A percentile compares a stretch with the other conserved stretches of the same genome.
Conservation (phyloP, 1,284 basidiomycete genomes). For the Cutaneotrichosporon sp. region DNA sequence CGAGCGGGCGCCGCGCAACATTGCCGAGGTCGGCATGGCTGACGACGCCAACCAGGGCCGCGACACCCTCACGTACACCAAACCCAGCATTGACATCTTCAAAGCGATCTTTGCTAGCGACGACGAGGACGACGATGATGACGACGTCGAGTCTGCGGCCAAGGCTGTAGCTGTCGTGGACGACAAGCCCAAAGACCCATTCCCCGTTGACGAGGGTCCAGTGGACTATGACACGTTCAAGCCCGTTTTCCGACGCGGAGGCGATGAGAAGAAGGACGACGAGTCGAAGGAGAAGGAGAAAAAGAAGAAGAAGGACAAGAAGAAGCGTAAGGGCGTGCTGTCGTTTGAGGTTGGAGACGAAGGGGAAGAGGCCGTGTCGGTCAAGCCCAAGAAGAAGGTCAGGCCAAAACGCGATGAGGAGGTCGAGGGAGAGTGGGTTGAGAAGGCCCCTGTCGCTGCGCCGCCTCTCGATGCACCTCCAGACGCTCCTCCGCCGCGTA, state of each 20-base stretch:
- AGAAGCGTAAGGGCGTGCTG: conserved; percentile 53
- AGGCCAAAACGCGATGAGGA: conserved; percentile 41
- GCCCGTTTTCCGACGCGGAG: conserved; percentile 57
- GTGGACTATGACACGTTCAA: conserved; percentile 38
- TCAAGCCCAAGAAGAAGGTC: conserved; percentile 36
- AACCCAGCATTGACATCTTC: conserved; percentile 87
- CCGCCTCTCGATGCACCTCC: not conserved
- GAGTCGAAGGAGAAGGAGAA: conserved; percentile 26
- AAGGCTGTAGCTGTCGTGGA: conserved; percentile 4
- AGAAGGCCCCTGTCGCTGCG: conserved; percentile 44
- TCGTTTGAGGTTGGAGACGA: conserved; percentile 65
- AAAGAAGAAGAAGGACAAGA: conserved; percentile 42
- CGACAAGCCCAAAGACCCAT: conserved; percentile 18
- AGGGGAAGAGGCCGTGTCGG: conserved; percentile 34
- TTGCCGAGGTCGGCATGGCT: conserved; percentile 73
- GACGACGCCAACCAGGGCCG: conserved; percentile 80
- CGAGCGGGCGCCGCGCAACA: conserved; percentile 27
- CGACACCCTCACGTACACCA: conserved; percentile 78
- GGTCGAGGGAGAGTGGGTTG: conserved; percentile 51
- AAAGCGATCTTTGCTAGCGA: conserved; percentile 91
- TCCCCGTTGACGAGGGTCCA: conserved; percentile 24
- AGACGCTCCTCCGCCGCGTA: not conserved
- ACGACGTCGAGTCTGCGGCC: conserved; percentile 54
- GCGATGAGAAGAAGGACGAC: conserved; percentile 8
- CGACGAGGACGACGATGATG: conserved; percentile 62